Conservation (phyloP, 176 grass and related monocot species). For the Coix lacrymajobi region DNA sequence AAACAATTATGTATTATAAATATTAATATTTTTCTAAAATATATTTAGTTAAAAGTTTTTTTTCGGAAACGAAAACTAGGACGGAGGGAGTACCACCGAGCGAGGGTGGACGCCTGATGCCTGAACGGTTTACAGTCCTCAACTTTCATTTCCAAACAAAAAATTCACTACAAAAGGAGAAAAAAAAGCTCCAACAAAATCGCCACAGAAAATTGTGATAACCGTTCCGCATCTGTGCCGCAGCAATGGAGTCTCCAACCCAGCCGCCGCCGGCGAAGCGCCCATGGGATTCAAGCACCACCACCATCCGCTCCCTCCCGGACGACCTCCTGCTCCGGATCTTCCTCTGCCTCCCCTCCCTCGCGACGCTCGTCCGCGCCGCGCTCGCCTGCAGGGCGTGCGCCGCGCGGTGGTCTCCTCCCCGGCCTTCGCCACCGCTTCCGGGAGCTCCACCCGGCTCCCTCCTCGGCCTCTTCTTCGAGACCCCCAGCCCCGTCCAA, state of each 20-base stretch:
- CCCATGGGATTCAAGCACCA: neutral
- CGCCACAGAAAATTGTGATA: neutral
- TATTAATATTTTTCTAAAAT: too few species aligned
- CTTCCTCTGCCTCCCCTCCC: slow-evolving; percentile 22
- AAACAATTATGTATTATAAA: too few species aligned
- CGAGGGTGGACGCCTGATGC: too few species aligned
- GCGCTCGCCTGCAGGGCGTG: slow-evolving; percentile 20
- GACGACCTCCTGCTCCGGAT: slow-evolving; percentile 1
- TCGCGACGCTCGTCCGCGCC: slow-evolving; percentile 32
- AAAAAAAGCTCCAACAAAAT: too few species aligned
- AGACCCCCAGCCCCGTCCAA: neutral
- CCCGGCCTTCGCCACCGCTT: slow-evolving; percentile 3
- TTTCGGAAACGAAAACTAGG: too few species aligned
- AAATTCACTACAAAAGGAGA: too few species aligned
- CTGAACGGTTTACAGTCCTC: too few species aligned
- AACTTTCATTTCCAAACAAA: too few species aligned
- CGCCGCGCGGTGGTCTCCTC: slow-evolving; percentile 7
- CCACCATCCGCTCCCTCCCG: neutral
- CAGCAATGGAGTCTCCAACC: neutral
- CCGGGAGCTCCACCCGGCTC: neutral
- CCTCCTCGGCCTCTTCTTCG: slow-evolving; percentile 26
- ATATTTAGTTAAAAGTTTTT: too few species aligned
- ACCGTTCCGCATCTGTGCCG: neutral
- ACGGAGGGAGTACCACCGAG: too few species aligned
- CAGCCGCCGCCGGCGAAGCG: neutral